Evolutionary conservation across 306 rosid species (phyloP).

Genomic region (Arachis hypogaea): DNA sequence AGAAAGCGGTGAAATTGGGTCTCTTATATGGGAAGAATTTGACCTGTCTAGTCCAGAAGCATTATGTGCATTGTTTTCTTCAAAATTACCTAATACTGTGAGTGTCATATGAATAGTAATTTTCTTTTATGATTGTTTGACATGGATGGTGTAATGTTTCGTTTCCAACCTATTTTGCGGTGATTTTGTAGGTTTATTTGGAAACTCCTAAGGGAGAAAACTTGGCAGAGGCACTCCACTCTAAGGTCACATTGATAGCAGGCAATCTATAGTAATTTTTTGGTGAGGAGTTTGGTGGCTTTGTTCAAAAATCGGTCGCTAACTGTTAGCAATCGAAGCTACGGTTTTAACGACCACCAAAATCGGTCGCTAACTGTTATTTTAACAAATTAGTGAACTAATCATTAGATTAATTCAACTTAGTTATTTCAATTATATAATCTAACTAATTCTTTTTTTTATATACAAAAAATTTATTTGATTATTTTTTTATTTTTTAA

Average conservation of each 20-base stretch:
- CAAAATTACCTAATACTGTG: slow-evolving; percentile 54
- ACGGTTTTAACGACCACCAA: too few species aligned
- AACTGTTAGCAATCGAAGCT: too few species aligned
- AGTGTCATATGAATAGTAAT: slow-evolving; percentile 39
- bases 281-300: too few species aligned
- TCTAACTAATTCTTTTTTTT: too few species aligned
- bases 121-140: slow-evolving; percentile 33
- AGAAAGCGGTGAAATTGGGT: slow-evolving; percentile 51
- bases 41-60: slow-evolving; percentile 54
- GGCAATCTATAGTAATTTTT: slow-evolving; percentile 11
- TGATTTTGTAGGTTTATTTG: slow-evolving; percentile 53
- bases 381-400: too few species aligned
- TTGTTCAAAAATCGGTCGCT: too few species aligned
- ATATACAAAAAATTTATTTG: too few species aligned
- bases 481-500: too few species aligned
- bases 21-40: slow-evolving; percentile 53
- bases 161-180: slow-evolving; percentile 16
- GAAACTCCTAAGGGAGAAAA: slow-evolving; percentile 57
- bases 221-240: slow-evolving; percentile 57
- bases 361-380: too few species aligned
- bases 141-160: slow-evolving; percentile 10
- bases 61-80: slow-evolving; percentile 49
- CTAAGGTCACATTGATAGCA: slow-evolving; percentile 43
- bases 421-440: too few species aligned
- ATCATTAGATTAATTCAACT: too few species aligned